A percentile compares a stretch with the other conserved stretches of the same genome.
These are phyloP conservation scores for Salix suchowensis DNA, from an alignment of 345 rosid species.

Conservation along the genomic window DNA sequence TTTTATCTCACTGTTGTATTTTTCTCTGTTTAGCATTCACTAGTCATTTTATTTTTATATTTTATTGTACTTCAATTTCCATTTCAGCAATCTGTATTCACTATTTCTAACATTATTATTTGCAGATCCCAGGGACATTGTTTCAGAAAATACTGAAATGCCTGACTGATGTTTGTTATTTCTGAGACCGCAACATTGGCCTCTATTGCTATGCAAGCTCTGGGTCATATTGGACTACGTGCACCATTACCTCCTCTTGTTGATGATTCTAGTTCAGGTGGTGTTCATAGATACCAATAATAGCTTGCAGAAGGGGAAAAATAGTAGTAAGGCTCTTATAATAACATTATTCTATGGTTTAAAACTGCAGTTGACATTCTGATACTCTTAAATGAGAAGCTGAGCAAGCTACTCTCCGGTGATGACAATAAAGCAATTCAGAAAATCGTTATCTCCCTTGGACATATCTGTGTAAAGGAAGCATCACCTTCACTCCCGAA, in stretches of 20 bases:
- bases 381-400: slow-evolving; percentile 54
- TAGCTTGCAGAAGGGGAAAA: background rate
- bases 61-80: background rate
- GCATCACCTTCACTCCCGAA: slow-evolving; percentile 56
- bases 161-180: slow-evolving; percentile 59
- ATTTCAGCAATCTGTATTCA: background rate
- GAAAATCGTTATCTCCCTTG: slow-evolving; percentile 72
- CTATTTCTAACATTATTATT: slow-evolving; percentile 2
- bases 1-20: background rate
- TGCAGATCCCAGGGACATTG: slow-evolving; percentile 61
- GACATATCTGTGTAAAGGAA: slow-evolving; percentile 76
- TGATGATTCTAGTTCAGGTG: slow-evolving; percentile 60
- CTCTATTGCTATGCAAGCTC: slow-evolving; percentile 89
- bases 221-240: slow-evolving; percentile 88
- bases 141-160: slow-evolving; percentile 59
- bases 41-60: background rate
- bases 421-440: slow-evolving; percentile 80
- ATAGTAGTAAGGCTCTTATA: slow-evolving; percentile 7
- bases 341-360: slow-evolving; percentile 13
- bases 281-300: slow-evolving; percentile 13
- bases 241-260: slow-evolving; percentile 57
- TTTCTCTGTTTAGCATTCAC: background rate
- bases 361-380: slow-evolving; percentile 59
- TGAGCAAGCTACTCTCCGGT: slow-evolving; percentile 75
- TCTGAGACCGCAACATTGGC: slow-evolving; percentile 70